Evolutionary conservation across 768 basidiomycete species (phyloP).

Genomic region (Scleroderma citrinum): DNA sequence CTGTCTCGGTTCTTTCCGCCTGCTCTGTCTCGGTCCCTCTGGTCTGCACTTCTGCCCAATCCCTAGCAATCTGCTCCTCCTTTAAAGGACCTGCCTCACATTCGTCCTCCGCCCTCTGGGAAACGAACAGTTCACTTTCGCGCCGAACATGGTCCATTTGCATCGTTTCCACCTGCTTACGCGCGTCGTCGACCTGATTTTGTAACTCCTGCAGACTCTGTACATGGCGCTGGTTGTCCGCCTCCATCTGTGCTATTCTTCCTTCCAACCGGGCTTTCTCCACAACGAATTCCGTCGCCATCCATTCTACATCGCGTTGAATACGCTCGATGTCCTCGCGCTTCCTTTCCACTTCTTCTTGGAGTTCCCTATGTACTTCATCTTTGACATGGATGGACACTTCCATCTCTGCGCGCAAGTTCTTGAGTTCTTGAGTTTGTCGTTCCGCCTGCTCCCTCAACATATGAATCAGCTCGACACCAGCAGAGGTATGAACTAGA

Average conservation of each 20-base stretch:
- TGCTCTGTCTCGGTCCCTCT: conserved; percentile 14
- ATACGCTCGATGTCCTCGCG: conserved; percentile 39
- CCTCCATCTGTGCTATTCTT: conserved; percentile 22
- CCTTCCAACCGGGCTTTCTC: conserved; percentile 32
- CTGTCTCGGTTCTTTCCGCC: conserved; percentile 15
- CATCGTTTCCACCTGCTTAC: conserved; percentile 23
- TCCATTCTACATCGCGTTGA: conserved; percentile 33
- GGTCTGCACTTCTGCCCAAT: conserved; percentile 17
- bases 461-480: conserved; percentile 47
- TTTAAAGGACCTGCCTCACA: conserved; percentile 22
- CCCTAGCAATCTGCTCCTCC: conserved; percentile 25
- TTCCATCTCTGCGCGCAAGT: conserved; percentile 42
- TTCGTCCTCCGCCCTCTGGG: conserved; percentile 21
- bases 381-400: conserved; percentile 39
- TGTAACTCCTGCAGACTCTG: conserved; percentile 21
- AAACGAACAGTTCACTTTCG: conserved; percentile 21
- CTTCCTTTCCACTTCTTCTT: conserved; percentile 37
- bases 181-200: conserved; percentile 23
- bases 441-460: conserved; percentile 41
- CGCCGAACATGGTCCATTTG: conserved; percentile 24
- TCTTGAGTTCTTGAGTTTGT: conserved; percentile 42
- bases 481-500: conserved; percentile 48
- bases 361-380: conserved; percentile 40
- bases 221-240: conserved; percentile 13
- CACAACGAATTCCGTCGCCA: conserved; percentile 34